Conservation (phyloP, 2,329 filamentous ascomycete species). For the Aplosporella prunicola region DNA sequence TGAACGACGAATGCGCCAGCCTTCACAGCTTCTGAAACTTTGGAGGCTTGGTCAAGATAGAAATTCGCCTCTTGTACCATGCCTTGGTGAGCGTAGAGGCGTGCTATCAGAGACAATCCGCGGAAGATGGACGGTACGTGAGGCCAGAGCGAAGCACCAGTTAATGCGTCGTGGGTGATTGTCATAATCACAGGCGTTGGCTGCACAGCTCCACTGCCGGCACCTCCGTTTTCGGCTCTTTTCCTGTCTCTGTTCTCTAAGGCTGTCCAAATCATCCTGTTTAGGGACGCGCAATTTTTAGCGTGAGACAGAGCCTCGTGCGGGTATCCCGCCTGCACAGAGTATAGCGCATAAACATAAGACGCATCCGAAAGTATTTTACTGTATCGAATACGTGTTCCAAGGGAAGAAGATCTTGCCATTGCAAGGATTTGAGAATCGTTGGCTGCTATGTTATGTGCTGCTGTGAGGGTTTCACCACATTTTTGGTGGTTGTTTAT, state of each 20-base stretch:
- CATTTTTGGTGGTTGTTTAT: constrained; percentile 57
- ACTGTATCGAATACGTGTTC: constrained; percentile 34
- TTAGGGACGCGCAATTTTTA: constrained; percentile 40
- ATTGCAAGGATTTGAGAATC: constrained; percentile 23
- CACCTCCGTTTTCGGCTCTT: constrained; percentile 7
- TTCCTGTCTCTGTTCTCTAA: constrained; percentile 33
- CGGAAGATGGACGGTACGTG: constrained; percentile 65
- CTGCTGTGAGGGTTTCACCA: constrained; percentile 20
- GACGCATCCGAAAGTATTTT: constrained; percentile 50
- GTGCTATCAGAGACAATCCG: constrained; percentile 63
- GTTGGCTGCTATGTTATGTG: constrained; percentile 20
- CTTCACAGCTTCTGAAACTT: constrained; percentile 60
- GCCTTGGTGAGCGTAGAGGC: constrained; percentile 72
- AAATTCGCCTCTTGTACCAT: constrained; percentile 82
- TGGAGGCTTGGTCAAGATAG: constrained; percentile 75
- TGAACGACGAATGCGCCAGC: constrained; percentile 47
- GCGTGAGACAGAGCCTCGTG: constrained; percentile 40
- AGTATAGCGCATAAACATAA: constrained; percentile 55
- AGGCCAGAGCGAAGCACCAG: constrained; percentile 67
- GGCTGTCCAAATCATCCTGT: constrained; percentile 43
- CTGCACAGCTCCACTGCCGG: constrained; percentile 23
- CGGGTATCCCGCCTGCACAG: constrained; percentile 45
- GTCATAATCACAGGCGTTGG: constrained; percentile 29
- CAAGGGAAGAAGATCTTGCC: constrained; percentile 23
- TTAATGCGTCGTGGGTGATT: constrained; percentile 36